Percentiles rank a stretch among this genome's conserved stretches.
Conservation (phyloP, 1,139 yeast species). For the Suhomyces yuchorum region DNA sequence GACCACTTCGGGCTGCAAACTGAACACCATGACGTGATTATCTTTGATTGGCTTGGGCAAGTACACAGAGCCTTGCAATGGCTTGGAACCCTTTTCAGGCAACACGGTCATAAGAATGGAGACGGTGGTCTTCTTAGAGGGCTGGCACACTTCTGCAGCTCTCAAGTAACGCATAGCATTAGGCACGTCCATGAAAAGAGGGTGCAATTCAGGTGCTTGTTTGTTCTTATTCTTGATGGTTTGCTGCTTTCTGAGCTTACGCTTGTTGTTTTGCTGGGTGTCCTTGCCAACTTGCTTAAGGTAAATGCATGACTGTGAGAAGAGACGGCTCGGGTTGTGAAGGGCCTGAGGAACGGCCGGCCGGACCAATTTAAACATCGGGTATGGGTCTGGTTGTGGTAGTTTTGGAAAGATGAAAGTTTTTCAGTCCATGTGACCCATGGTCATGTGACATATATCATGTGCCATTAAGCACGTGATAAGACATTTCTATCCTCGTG, state of each 20-base stretch:
- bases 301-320: slow-evolving; percentile 11
- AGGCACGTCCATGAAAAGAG: slow-evolving; percentile 71
- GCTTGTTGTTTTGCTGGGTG: slow-evolving; percentile 22
- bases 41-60: slow-evolving; percentile 76
- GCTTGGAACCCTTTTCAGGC: slow-evolving; percentile 78
- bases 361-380: slow-evolving; percentile 10
- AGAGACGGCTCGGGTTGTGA: slow-evolving; percentile 12
- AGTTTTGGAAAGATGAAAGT: slow-evolving; percentile 1
- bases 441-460: not conserved
- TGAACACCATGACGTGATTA: slow-evolving; percentile 68
- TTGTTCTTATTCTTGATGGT: slow-evolving; percentile 41
- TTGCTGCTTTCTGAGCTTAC: slow-evolving; percentile 35
- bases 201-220: slow-evolving; percentile 52
- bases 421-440: slow-evolving; percentile 2
- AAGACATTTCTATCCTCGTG: no score
- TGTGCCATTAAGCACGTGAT: not conserved
- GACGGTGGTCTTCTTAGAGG: slow-evolving; percentile 66
- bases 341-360: slow-evolving; percentile 7
- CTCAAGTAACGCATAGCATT: slow-evolving; percentile 76
- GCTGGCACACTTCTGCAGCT: slow-evolving; percentile 89
- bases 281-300: slow-evolving; percentile 15
- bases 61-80: slow-evolving; percentile 69
- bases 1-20: slow-evolving; percentile 55
- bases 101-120: slow-evolving; percentile 67
- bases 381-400: not conserved